Evolutionary conservation across 768 basidiomycete genomes (phyloP).

Genomic region (Boletus tomentosulus): DNA sequence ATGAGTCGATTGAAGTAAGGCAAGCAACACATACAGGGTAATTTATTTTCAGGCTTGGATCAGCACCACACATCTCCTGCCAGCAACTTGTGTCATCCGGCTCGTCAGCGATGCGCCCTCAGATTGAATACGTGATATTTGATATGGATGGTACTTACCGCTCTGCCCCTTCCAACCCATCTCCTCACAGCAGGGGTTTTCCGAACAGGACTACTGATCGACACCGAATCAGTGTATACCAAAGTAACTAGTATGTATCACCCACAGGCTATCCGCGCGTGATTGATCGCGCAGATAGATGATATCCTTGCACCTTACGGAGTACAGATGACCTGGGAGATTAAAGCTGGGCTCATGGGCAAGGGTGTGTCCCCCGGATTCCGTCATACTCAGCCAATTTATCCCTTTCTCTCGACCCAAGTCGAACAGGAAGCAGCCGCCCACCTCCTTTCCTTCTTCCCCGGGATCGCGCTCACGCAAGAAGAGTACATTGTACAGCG

Average conservation of each 20-base stretch:
- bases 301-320: slow-evolving; percentile 68
- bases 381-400: not conserved
- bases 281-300: slow-evolving; percentile 39
- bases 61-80: no score
- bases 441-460: slow-evolving; percentile 76
- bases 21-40: no score
- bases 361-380: slow-evolving; percentile 47
- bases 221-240: slow-evolving; percentile 75
- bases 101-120: slow-evolving; percentile 10
- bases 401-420: slow-evolving; percentile 19
- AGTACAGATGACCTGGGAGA: slow-evolving; percentile 81
- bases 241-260: slow-evolving; percentile 64
- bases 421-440: slow-evolving; percentile 61
- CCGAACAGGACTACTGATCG: slow-evolving; percentile 61
- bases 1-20: no score
- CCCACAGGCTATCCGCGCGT: not conserved
- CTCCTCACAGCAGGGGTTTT: slow-evolving; percentile 1
- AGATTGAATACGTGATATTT: slow-evolving; percentile 61
- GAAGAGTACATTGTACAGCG: slow-evolving; percentile 59
- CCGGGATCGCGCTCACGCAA: slow-evolving; percentile 60
- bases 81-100: not conserved
- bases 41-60: no score
- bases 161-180: not conserved
- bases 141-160: slow-evolving; percentile 61
- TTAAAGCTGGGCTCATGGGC: slow-evolving; percentile 87